These are phyloP conservation scores for Xylaria sp. DNA, from an alignment of 2,329 filamentous ascomycete species.

Conservation along the genomic window DNA sequence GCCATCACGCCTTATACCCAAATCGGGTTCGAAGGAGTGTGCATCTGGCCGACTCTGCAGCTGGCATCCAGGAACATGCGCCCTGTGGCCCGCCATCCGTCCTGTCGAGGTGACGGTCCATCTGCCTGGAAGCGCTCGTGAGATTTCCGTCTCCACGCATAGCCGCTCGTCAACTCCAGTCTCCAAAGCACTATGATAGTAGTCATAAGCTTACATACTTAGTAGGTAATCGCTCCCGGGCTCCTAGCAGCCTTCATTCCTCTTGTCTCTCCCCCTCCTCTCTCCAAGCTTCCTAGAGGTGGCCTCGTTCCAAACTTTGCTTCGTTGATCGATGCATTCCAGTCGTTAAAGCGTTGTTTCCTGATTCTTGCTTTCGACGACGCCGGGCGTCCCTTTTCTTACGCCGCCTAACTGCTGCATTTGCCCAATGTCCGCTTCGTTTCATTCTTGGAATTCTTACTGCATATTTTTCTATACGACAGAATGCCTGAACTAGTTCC, in stretches of 20 bases:
- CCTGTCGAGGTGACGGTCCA: slow-evolving; percentile 20
- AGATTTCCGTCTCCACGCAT: slow-evolving; percentile 27
- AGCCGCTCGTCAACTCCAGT: slow-evolving; percentile 35
- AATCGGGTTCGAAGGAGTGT: slow-evolving; percentile 31
- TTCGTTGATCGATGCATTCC: slow-evolving; percentile 52
- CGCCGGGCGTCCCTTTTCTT: slow-evolving; percentile 39
- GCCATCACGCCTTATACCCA: slow-evolving; percentile 31
- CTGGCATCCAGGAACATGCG: slow-evolving; percentile 30
- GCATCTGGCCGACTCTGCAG: slow-evolving; percentile 33
- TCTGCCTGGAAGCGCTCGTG: slow-evolving; percentile 34
- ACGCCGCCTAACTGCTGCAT: slow-evolving; percentile 28
- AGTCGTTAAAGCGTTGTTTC: slow-evolving; percentile 42
- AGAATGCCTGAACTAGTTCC: slow-evolving; percentile 53
- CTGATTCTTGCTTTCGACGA: slow-evolving; percentile 36
- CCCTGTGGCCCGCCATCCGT: slow-evolving; percentile 27
- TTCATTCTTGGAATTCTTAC: slow-evolving; percentile 28
- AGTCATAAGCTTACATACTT: slow-evolving; percentile 40
- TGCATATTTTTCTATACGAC: slow-evolving; percentile 30
- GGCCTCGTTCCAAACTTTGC: slow-evolving; percentile 40
- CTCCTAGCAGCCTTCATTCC: slow-evolving; percentile 28
- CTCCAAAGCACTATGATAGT: slow-evolving; percentile 6
- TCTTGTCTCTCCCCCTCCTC: slow-evolving; percentile 27
- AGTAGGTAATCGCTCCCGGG: slow-evolving; percentile 30
- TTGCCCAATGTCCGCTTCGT: slow-evolving; percentile 20
- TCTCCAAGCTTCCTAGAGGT: slow-evolving; percentile 38